Base-by-base conservation (phyloP, 768 basidiomycete genomes). In the Lentinula raphanica region DNA sequence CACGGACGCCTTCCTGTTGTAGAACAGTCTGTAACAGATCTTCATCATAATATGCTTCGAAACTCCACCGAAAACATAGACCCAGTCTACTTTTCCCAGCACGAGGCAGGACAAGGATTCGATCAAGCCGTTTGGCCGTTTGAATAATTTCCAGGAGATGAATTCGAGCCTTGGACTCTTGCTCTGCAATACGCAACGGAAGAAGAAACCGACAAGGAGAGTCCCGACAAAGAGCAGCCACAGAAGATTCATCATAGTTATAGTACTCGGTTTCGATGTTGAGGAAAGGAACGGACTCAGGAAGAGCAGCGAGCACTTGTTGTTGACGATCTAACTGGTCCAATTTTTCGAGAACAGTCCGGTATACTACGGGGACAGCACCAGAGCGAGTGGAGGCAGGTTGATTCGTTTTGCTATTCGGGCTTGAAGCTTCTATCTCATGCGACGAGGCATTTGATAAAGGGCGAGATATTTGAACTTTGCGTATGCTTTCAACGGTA, bases 51-150 rank as follows among this genome's bases (percentile, higher is more conserved):
- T 85, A 86, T 7, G 70, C 70, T 2, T 68, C 69, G 60, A 86
- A 81, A 1, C 72, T 68, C 75, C 74, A 78, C 50, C 71, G 67
- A 60, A 73, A 77, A 69, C 84, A 87, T 3, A 72, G 67, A 0
- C 81, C 79, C 32, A 86, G 72, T 36, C 81, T 76, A 48, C 79
- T 80, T 58, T 79, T 79, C 6, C 79, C 80, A 3, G 85, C 83
- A 58, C 83, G 82, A 2, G 85, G 85, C 4, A 87, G 73, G 27
- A 87, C 82, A 35, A 86, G 72, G 3, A 79, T 86, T 5, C 84
- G 76, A 62, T 81, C 76, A 28, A 85, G 74, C 5, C 62, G 66
- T 50, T 67, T 66, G 0, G 84, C 79, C n/a, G 86, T 78, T 3
- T 70, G 68, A 0, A 75, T 62, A 58, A 86, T 68, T 61, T 86